Base-by-base conservation (phyloP, 2,329 filamentous ascomycete species). In the Aspergillus brasiliensis region DNA sequence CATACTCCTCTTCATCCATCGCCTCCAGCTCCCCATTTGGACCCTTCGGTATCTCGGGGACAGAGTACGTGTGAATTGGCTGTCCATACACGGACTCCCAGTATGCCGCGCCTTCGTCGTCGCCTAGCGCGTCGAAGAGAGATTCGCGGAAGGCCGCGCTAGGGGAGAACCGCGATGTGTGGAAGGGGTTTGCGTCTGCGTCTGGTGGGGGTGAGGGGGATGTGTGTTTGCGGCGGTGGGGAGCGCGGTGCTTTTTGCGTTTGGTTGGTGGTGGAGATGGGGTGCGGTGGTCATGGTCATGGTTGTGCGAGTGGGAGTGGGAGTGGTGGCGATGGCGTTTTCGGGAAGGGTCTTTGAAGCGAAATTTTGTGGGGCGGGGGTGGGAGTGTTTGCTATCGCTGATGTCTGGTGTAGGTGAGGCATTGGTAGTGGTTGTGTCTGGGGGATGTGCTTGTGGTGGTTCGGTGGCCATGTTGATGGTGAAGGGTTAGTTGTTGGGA, bases 1-100 rank as follows among this genome's bases (percentile, higher is more conserved):
- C 90, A 73, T 98, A 99, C 74, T 97, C 91, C 27, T 98, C 93
- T 67, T 98, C 95, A 8, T 83, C 88, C 94, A 98, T 98, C 64
- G 83, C 84, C 75, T 97, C 92, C 11, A 97, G 81, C 60, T 83
- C 81, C 15, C 84, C 85, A 67, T 78, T 53, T 65, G 78, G 55
- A 70, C 84, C 84, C 71, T 81, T 70, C 64, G 76, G 67, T 1
- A 71, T 70, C 46, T 78, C 76, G 0, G 82, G 81, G 25, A 84
- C 81, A 0, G 85, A 73, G 73, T 96, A 97, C 6, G 87, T 85
- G 76, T 97, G 92, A 52, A 98, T 90, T 0, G 95, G 94, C 74
- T 98, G 94, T 1, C 92, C 93, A 77, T 98, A 99, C n/a, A 99
- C 91, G 15, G 87, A 86, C 75, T 97, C 90, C 95, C 95, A 99